These are phyloP conservation scores for Mediolabrus comicus DNA, from an alignment of 108 stramenopile genomes.

Conservation along the genomic window DNA sequence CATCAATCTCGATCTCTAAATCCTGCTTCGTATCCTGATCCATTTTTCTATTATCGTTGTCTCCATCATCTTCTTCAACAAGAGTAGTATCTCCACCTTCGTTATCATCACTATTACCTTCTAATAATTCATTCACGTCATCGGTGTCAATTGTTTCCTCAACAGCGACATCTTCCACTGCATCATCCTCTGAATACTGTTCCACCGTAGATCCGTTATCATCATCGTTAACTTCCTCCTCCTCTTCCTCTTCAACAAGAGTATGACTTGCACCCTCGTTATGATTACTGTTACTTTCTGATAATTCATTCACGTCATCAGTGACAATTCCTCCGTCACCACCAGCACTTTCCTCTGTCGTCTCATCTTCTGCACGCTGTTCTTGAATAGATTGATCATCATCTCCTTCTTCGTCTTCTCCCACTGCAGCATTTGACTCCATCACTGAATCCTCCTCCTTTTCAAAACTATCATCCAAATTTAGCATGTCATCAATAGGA, in stretches of 20 bases:
- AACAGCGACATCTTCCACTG: background rate
- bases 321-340: background rate
- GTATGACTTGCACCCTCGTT: background rate
- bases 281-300: too few species aligned
- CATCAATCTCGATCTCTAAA: background rate
- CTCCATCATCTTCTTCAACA: background rate
- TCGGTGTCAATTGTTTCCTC: background rate
- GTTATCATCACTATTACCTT: background rate
- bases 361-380: background rate
- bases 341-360: background rate
- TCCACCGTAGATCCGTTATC: background rate
- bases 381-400: background rate
- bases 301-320: background rate
- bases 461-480: background rate
- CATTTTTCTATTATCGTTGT: background rate
- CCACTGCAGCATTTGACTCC: too few species aligned
- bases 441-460: background rate
- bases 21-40: background rate
- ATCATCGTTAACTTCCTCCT: background rate
- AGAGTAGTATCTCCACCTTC: too few species aligned
- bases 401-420: background rate
- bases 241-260: background rate
- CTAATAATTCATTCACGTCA: background rate
- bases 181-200: background rate
- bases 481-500: background rate